Evolutionary conservation across 345 rosid species (phyloP).

Genomic region (Gossypium raimondii): DNA sequence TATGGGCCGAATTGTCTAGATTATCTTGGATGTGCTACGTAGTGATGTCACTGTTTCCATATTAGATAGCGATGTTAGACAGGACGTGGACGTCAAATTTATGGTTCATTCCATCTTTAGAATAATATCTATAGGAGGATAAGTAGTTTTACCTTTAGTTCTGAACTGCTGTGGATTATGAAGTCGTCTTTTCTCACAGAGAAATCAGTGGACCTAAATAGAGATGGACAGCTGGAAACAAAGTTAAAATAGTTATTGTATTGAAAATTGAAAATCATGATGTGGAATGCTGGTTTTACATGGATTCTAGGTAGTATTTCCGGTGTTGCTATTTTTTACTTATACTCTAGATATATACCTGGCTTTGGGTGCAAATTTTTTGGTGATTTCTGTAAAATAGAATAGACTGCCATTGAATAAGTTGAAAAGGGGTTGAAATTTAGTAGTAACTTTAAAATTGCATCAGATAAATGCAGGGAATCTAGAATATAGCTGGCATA

Average conservation of each 20-base stretch:
- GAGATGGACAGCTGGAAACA: background rate
- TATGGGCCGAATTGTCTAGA: background rate
- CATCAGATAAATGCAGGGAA: background rate
- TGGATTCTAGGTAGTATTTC: background rate
- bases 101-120: background rate
- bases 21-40: background rate
- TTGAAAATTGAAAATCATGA: background rate
- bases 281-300: background rate
- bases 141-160: background rate
- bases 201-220: background rate
- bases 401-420: background rate
- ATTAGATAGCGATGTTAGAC: background rate
- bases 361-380: background rate
- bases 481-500: background rate
- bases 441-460: background rate
- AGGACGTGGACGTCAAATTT: background rate
- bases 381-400: background rate
- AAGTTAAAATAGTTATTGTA: background rate
- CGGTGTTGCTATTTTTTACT: background rate
- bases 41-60: background rate
- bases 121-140: background rate
- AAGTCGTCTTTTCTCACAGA: background rate
- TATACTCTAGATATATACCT: background rate
- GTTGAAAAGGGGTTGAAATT: background rate
- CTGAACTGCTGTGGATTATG: background rate